Evolutionary conservation across 345 rosid species (phyloP).

Genomic region (Brassica cretica): DNA sequence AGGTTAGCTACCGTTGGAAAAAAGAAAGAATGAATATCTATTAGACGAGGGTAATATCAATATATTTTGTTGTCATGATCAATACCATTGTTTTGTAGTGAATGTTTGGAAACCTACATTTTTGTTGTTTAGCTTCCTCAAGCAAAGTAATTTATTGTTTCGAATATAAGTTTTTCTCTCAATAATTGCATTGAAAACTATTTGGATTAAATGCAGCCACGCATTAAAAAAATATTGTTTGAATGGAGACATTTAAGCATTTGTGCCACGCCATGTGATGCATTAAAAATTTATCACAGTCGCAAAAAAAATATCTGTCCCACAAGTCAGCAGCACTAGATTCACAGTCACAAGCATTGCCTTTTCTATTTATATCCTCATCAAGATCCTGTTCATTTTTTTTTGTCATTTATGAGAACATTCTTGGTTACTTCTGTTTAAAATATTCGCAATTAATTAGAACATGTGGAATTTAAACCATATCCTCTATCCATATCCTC

Average conservation of each 20-base stretch:
- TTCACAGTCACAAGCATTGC: conserved; percentile 31
- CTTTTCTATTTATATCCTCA: conserved; percentile 31
- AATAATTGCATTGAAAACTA: not conserved
- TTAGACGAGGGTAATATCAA: not conserved
- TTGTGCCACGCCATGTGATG: conserved; percentile 35
- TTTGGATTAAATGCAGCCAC: not conserved
- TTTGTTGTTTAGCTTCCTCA: not conserved
- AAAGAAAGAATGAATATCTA: not conserved
- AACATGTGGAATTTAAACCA: conserved; percentile 8
- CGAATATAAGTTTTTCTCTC: not conserved
- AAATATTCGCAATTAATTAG: not conserved
- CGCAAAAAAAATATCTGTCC: not conserved
- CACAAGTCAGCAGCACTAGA: conserved; percentile 31
- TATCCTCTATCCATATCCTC: not conserved
- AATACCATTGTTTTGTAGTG: not conserved
- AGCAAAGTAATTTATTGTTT: not conserved
- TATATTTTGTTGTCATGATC: not conserved
- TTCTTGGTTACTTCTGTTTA: conserved; percentile 21
- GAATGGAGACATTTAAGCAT: conserved; percentile 23
- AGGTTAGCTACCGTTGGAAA: too few species aligned
- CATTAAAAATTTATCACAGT: conserved; percentile 10
- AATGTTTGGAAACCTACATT: conserved; percentile 12
- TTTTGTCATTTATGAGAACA: conserved; percentile 1
- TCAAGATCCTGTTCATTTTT: conserved; percentile 25
- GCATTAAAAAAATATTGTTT: not conserved